A percentile compares a stretch with the other conserved stretches of the same genome.
phyloP scores from a whole-genome alignment of 1,284 basidiomycete species.

The Moesziomyces aphidis region DNA sequence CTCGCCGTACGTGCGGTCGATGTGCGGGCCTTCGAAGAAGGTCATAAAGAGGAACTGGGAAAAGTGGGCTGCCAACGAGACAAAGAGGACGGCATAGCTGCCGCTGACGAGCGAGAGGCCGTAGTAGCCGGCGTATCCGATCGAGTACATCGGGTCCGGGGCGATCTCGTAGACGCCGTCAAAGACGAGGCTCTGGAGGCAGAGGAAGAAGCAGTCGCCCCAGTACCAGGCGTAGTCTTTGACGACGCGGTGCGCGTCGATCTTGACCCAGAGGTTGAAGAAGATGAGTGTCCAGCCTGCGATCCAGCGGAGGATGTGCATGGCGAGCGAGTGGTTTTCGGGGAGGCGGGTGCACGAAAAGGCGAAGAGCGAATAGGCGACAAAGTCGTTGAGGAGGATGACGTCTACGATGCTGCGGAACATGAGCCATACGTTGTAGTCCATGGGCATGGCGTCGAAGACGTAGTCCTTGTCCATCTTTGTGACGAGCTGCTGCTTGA shows the following conservation, averaged over 20 bases:
- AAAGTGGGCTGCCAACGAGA: constrained; percentile 89
- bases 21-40: constrained; percentile 97
- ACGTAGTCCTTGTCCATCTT: constrained; percentile 94
- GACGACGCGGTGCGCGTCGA: constrained; percentile 95
- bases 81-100: constrained; percentile 91
- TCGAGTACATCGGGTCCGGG: constrained; percentile 91
- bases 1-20: constrained; percentile 63
- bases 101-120: constrained; percentile 90
- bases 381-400: constrained; percentile 88
- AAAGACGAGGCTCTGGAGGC: constrained; percentile 83
- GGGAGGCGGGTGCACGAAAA: constrained; percentile 79
- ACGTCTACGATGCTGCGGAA: constrained; percentile 93
- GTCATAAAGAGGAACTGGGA: constrained; percentile 95
- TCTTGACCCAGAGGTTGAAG: constrained; percentile 99
- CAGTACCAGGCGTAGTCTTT: constrained; percentile 87
- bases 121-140: constrained; percentile 80
- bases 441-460: constrained; percentile 74
- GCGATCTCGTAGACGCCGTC: constrained; percentile 96
- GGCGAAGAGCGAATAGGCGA: constrained; percentile 95
- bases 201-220: constrained; percentile 94
- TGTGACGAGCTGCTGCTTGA: constrained; percentile 83
- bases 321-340: constrained; percentile 76
- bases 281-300: constrained; percentile 85
- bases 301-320: constrained; percentile 87
- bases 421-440: constrained; percentile 78